These are phyloP conservation scores for Acorus gramineus DNA, from an alignment of 106 monocot genomes.

Conservation along the genomic window DNA sequence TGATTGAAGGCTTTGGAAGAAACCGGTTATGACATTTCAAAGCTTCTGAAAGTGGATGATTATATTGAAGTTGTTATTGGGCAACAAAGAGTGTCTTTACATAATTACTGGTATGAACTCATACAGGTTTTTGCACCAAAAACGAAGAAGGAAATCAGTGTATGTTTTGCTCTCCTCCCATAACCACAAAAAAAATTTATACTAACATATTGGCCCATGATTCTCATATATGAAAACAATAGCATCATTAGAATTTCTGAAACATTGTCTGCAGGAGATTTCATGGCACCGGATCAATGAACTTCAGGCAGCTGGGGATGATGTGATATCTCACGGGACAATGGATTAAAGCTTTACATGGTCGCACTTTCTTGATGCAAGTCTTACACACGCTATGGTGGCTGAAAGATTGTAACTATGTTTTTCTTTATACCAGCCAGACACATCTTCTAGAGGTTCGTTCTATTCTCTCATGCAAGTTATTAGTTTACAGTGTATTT, in stretches of 20 bases:
- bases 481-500: background rate
- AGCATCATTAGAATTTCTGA: too few species aligned
- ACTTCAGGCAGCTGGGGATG: slow-evolving; percentile 68
- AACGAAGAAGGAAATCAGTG: slow-evolving; percentile 99
- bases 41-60: slow-evolving; percentile 69
- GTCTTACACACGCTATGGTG: slow-evolving; percentile 9
- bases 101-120: slow-evolving; percentile 72
- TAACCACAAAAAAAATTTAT: too few species aligned
- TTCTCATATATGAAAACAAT: too few species aligned
- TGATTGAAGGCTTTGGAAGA: slow-evolving; percentile 76
- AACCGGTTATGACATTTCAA: slow-evolving; percentile 86
- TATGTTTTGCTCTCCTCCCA: slow-evolving; percentile 20
- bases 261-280: slow-evolving; percentile 90
- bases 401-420: background rate
- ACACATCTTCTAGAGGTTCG: slow-evolving; percentile 49
- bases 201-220: too few species aligned
- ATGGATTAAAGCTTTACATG: slow-evolving; percentile 97
- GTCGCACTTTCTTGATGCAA: slow-evolving; percentile 86
- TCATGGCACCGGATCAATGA: slow-evolving; percentile 87
- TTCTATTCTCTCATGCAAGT: background rate
- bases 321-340: slow-evolving; percentile 56
- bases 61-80: slow-evolving; percentile 82
- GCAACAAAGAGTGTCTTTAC: slow-evolving; percentile 81
- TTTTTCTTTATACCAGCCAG: too few species aligned
- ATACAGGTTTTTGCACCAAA: slow-evolving; percentile 78